Base-by-base conservation (phyloP, 2,329 filamentous ascomycete species). In the Phyllosticta ampelicida region DNA sequence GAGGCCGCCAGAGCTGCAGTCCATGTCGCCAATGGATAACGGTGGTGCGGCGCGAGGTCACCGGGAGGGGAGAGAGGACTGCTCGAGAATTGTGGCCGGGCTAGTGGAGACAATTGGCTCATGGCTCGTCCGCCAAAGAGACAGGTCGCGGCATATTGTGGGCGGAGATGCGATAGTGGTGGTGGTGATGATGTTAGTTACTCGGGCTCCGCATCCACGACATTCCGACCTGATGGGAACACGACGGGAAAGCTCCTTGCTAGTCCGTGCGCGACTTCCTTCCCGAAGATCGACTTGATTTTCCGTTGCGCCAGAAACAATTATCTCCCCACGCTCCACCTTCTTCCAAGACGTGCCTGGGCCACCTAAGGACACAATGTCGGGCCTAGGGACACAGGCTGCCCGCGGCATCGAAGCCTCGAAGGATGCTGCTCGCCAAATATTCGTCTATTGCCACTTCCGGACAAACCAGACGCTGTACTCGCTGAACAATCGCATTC, bases 381-480 rank as follows among this genome's bases (percentile, higher is more conserved):
- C 36, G 36, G 36, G 36, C 36, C 36, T 44, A 44, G 36, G 36
- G 36, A 44, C 36, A 44, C 36, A 44, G 36, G 36, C 36, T 16
- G 36, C 36, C 16, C 36, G 36, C 13, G 36, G 36, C 36, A n/a
- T 44, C 36, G 36, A 44, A 44, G 36, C 36, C 36, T 44, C 36
- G 6, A 44, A 44, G 36, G 36, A 44, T 4, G 36, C 36, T n/a
- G 36, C 36, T 44, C 75, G 79, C 65, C 77, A 83, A 69, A 83
- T 86, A 65, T 86, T 82, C 69, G 77, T 80, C 66, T 86, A 84
- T 71, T 77, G 77, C 65, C 78, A 86, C 68, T 73, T 82, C 63
- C 76, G 77, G 61, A 85, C 83, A 36, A 83, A 84, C 60, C 83
- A 86, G 70, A 79, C 85, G 62, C 73, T 86, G 57, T 86, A 86